Evolutionary conservation across 768 basidiomycete species (phyloP).

Genomic region (Suillus subaureus): DNA sequence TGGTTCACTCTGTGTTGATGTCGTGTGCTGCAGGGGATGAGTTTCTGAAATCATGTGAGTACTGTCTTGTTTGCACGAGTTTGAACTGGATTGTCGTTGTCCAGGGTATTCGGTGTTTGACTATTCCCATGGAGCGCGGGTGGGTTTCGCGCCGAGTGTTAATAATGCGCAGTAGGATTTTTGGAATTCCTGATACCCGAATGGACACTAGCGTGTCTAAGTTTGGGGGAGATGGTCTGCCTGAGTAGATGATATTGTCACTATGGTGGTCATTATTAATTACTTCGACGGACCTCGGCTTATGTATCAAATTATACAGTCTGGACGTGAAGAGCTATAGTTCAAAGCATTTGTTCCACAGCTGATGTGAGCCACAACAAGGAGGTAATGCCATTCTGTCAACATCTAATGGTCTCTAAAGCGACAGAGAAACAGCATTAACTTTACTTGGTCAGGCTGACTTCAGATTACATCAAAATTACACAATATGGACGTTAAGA

Average conservation of each 20-base stretch:
- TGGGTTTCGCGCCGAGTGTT: slow-evolving; percentile 61
- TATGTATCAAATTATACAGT: neutral
- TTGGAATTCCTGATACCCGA: neutral
- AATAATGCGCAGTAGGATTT: slow-evolving; percentile 36
- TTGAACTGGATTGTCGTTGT: slow-evolving; percentile 3
- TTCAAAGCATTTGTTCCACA: neutral
- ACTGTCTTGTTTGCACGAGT: neutral
- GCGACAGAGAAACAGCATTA: neutral
- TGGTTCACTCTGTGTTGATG: slow-evolving; percentile 23
- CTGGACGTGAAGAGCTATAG: neutral
- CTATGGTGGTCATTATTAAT: neutral
- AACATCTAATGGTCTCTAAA: neutral
- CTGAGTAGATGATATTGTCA: neutral
- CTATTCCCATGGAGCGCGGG: slow-evolving; percentile 51
- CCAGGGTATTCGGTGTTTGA: slow-evolving; percentile 66
- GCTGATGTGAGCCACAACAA: neutral
- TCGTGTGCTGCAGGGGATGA: slow-evolving; percentile 44
- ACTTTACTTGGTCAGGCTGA: neutral
- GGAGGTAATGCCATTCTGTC: neutral
- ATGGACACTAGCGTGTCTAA: neutral
- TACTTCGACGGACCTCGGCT: neutral
- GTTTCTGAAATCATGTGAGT: slow-evolving; percentile 69
- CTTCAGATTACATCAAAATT: neutral
- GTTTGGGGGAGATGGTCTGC: neutral
- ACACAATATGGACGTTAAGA: neutral